phyloP scores from a whole-genome alignment of 1,284 basidiomycete species.

The Abortiporus biennis region DNA sequence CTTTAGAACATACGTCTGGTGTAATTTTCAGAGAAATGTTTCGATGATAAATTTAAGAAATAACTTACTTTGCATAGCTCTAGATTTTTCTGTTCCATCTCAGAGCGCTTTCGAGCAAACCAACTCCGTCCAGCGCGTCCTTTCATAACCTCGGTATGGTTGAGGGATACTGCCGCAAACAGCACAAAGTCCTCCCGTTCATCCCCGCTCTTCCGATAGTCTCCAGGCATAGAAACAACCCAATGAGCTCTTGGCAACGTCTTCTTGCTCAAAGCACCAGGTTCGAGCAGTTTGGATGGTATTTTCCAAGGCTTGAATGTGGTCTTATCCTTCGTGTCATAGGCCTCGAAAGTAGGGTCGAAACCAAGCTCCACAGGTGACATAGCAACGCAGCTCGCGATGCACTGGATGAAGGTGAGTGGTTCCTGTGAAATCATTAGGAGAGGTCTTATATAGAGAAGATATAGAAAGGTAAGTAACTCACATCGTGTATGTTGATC shows the following conservation, averaged over 20 bases:
- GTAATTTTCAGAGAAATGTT: no score
- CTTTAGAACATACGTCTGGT: no score
- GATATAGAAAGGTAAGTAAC: no score
- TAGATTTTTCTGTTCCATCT: no score
- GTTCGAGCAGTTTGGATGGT: background rate
- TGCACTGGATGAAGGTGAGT: background rate
- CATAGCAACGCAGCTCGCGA: background rate
- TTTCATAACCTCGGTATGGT: background rate
- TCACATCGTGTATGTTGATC: background rate
- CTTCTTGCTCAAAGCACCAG: no score
- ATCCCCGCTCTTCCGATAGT: no score
- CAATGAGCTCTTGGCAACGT: background rate
- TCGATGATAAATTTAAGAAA: no score
- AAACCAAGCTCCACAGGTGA: background rate
- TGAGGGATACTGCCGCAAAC: background rate
- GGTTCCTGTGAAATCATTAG: no score
- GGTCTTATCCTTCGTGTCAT: no score
- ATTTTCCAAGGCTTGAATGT: background rate
- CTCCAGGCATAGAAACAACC: background rate
- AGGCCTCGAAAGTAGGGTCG: background rate
- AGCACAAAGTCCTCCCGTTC: background rate
- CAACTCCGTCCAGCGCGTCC: background rate
- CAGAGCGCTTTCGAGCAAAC: no score
- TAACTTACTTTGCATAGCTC: no score
- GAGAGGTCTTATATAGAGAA: no score